Percentiles rank a stretch among this genome's conserved stretches.
phyloP scores from a whole-genome alignment of 2,329 filamentous ascomycete species.

The Aulographum hederae region DNA sequence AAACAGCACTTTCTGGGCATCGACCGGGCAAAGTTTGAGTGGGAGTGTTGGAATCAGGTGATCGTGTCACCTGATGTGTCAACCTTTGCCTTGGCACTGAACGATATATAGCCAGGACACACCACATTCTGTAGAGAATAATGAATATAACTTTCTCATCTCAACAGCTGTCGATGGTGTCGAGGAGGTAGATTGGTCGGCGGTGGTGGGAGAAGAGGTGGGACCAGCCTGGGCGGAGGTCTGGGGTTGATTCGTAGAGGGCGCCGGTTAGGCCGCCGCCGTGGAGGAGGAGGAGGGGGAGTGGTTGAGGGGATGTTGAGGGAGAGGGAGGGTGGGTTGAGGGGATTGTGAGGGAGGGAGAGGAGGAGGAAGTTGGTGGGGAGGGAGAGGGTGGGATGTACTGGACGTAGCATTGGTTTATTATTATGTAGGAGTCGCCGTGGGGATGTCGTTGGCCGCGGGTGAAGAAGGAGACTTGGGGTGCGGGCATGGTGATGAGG shows the following conservation, averaged over 20 bases:
- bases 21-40: no score
- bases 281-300: conserved; percentile 5
- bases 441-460: conserved; percentile 2
- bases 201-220: conserved; percentile 1
- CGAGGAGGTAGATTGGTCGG: conserved; percentile 2
- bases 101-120: no score
- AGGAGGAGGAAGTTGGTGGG: neutral
- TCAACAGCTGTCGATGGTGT: conserved; percentile 4
- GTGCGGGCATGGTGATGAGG: no score
- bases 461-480: conserved; percentile 4
- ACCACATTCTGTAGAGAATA: no score
- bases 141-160: no score
- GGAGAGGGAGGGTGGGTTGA: no score
- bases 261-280: conserved; percentile 5
- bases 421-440: conserved; percentile 4
- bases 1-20: no score
- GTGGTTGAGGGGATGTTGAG: neutral
- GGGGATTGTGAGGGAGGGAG: neutral
- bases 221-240: conserved; percentile 4
- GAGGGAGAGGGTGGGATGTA: conserved; percentile 1
- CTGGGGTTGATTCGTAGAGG: conserved; percentile 5
- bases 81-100: no score
- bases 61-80: no score
- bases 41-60: no score
- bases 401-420: conserved; percentile 5